phyloP scores from a whole-genome alignment of 441 rosid genomes.

The California macrophylla region DNA sequence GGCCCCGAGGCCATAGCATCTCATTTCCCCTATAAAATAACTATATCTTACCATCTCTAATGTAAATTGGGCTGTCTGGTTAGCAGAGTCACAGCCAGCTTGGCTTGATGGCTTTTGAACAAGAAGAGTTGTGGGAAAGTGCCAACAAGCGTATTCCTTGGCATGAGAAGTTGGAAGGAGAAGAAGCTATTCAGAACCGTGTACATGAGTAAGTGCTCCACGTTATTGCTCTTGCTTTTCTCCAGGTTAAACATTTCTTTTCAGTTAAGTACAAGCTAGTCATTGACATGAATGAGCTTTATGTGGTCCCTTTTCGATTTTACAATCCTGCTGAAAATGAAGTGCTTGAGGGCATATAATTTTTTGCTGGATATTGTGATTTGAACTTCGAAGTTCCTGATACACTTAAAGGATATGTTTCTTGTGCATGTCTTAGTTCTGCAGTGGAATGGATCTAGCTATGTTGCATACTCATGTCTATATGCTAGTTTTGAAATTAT shows the following conservation, averaged over 20 bases:
- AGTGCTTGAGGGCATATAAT: no score
- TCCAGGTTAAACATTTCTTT: neutral
- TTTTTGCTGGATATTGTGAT: neutral
- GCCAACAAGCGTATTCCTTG: conserved; percentile 88
- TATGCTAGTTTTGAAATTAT: neutral
- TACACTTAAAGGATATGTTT: neutral
- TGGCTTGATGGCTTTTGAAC: conserved; percentile 81
- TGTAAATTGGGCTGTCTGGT: conserved; percentile 20
- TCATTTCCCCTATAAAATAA: conserved; percentile 1
- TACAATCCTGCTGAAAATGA: no score
- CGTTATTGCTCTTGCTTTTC: conserved; percentile 7
- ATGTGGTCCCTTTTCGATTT: no score
- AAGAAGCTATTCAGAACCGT: conserved; percentile 80
- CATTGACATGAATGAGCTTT: neutral
- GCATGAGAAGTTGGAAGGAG: conserved; percentile 95
- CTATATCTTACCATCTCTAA: neutral
- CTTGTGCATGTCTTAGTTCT: neutral
- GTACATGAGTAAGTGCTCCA: conserved; percentile 73
- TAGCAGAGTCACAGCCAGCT: conserved; percentile 58
- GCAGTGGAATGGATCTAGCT: neutral
- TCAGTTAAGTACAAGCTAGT: neutral
- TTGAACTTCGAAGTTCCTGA: neutral
- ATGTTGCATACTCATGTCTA: neutral
- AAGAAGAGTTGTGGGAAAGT: conserved; percentile 78
- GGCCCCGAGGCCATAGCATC: no score